Conservation (phyloP, 148 eudicot genomes). For the Suaeda aralocaspica region DNA sequence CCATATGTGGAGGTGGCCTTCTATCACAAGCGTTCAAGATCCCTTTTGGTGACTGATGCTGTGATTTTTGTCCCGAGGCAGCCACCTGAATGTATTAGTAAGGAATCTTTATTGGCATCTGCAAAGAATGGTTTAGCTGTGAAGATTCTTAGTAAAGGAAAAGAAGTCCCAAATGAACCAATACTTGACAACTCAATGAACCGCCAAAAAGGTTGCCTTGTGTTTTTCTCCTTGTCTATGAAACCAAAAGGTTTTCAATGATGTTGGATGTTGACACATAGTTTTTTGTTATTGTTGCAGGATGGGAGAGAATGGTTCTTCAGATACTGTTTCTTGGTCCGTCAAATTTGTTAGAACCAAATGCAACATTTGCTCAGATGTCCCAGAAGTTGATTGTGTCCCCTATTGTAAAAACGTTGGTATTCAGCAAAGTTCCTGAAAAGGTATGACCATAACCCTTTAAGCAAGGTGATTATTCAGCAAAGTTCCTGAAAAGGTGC, state of each 20-base stretch:
- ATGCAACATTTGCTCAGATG: slow-evolving; percentile 87
- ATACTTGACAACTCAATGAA: slow-evolving; percentile 74
- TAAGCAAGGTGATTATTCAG: background rate
- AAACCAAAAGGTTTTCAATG: background rate
- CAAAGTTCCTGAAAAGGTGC: no score
- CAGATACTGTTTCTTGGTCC: slow-evolving; percentile 98
- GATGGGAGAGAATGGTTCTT: slow-evolving; percentile 99
- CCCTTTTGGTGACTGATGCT: slow-evolving; percentile 93
- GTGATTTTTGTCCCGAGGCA: slow-evolving; percentile 88
- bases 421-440: slow-evolving; percentile 98
- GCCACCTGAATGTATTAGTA: slow-evolving; percentile 79
- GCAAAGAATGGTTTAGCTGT: slow-evolving; percentile 98
- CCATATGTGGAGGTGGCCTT: slow-evolving; percentile 99
- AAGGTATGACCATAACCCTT: slow-evolving; percentile 46
- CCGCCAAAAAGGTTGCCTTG: slow-evolving; percentile 69
- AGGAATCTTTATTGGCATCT: slow-evolving; percentile 76
- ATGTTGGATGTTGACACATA: background rate
- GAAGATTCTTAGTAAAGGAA: slow-evolving; percentile 86
- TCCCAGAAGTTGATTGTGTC: slow-evolving; percentile 96
- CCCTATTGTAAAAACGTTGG: slow-evolving; percentile 93
- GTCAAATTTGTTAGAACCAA: slow-evolving; percentile 90
- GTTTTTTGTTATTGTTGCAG: slow-evolving; percentile 32
- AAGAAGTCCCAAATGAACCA: slow-evolving; percentile 74
- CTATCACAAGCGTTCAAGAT: slow-evolving; percentile 82
- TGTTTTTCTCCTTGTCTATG: background rate